Conservation (phyloP, 2,329 filamentous ascomycete species). For the Myriosclerotinia curreyana region DNA sequence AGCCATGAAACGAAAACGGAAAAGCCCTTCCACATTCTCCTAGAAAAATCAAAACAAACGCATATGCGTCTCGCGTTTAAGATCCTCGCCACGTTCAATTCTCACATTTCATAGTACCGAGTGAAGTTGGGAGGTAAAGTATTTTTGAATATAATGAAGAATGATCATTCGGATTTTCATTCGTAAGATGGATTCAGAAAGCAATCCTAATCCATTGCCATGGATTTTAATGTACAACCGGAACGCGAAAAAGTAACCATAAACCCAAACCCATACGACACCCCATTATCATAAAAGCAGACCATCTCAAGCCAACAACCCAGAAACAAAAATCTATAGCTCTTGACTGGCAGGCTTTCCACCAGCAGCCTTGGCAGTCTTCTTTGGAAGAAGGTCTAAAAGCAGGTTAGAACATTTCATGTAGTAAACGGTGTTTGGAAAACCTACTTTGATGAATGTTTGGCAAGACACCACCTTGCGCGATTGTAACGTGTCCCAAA, state of each 20-base stretch:
- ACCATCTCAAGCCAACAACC: slow-evolving; percentile 52
- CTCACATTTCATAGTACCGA: neutral
- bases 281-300: slow-evolving; percentile 68
- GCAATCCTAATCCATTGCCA: slow-evolving; percentile 47
- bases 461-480: slow-evolving; percentile 93
- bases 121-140: neutral
- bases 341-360: slow-evolving; percentile 93
- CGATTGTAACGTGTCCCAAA: slow-evolving; percentile 91
- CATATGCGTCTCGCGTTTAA: slow-evolving; percentile 1
- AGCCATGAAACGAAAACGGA: neutral
- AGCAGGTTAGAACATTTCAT: slow-evolving; percentile 30
- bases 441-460: slow-evolving; percentile 95
- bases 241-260: slow-evolving; percentile 61
- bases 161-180: slow-evolving; percentile 33
- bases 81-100: no score
- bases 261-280: slow-evolving; percentile 72
- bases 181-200: slow-evolving; percentile 40
- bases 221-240: slow-evolving; percentile 72
- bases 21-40: neutral
- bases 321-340: slow-evolving; percentile 67
- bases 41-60: slow-evolving; percentile 8
- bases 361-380: slow-evolving; percentile 75
- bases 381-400: slow-evolving; percentile 97
- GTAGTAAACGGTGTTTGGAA: neutral
- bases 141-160: slow-evolving; percentile 13